These are phyloP conservation scores for Dicorynia guianensis DNA, from an alignment of 306 rosid genomes.

Conservation along the genomic window DNA sequence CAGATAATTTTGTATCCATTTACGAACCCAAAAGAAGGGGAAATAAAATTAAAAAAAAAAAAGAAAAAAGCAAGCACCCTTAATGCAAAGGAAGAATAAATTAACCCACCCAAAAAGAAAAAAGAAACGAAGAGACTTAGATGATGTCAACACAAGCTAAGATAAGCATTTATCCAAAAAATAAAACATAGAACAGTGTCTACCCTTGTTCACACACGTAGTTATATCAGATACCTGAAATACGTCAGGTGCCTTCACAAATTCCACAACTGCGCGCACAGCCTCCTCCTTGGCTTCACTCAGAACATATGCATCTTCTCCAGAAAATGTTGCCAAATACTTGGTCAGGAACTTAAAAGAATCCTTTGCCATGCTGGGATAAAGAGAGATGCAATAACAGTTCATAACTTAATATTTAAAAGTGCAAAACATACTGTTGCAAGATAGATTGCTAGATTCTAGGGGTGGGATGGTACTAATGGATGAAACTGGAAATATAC, in stretches of 20 bases:
- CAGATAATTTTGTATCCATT: not conserved
- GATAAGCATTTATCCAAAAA: not conserved
- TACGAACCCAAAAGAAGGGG: not conserved
- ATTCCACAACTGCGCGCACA: conserved; percentile 78
- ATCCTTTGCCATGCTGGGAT: conserved; percentile 77
- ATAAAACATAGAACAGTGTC: not conserved
- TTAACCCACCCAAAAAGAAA: not conserved
- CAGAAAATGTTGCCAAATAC: conserved; percentile 79
- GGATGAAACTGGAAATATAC: not conserved
- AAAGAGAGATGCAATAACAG: conserved; percentile 29
- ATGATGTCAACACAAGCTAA: not conserved
- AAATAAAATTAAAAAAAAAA: conserved; percentile 15
- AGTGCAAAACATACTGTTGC: not conserved
- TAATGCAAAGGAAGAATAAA: not conserved
- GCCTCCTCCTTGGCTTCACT: conserved; percentile 93
- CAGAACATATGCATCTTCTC: conserved; percentile 72
- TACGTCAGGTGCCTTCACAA: conserved; percentile 81
- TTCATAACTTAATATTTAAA: not conserved
- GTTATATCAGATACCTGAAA: conserved; percentile 70
- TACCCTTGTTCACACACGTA: not conserved
- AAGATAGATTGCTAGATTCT: not conserved
- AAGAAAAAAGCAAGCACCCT: conserved; percentile 20
- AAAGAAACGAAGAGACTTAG: not conserved
- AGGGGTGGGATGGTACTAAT: not conserved
- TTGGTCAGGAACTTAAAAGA: conserved; percentile 78